Evolutionary conservation across 2,329 filamentous ascomycete genomes (phyloP), one percentile per base, ranked within the genome.

Genomic region (Colletotrichum graminicola): DNA sequence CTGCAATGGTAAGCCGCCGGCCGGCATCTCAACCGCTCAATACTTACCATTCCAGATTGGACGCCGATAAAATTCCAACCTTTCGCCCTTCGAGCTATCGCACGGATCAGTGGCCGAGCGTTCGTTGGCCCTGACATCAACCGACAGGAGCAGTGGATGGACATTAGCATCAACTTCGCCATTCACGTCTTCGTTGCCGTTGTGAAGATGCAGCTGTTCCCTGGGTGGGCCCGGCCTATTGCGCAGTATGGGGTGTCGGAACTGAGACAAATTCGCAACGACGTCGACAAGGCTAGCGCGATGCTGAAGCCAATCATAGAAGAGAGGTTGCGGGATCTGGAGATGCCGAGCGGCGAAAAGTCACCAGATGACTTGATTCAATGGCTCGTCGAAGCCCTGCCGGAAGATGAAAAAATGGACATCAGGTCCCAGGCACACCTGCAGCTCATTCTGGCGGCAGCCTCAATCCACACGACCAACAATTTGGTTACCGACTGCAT

Each of bases 81-180:
- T 0, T 85, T 89, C 67, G 80, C 87, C 54, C 80, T 89, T 2
- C 81, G 85, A 29, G 81, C 85, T 5, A 80, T 90, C 14, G 84
- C 88, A 8, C 84, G 87, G 2, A 75, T 90, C 29, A 88, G 86
- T 34, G 86, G 88, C 1, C 81, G 84, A 26, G 82, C 86, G 5
- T 89, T 89, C 73, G 83, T 89, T 8, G 88, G 88, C 1, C 75
- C 83, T 2, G 78, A 81, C 18, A 79, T 89, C 66, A 87, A 84
- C 74, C 86, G 87, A 23, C 79, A 85, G 51, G 84, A 88, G 73
- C 80, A 84, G 68, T 90, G 88, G 88, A 84, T 89, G 80, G 79
- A 85, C 59, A 84, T 84, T 26, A 83, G 82, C 77, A 81, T 87
- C 77, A 82, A 86, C 76, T 88, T 85, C 75, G 84, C 85, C 61